Percentiles rank a stretch among this genome's conserved stretches.
phyloP scores from a whole-genome alignment of 2,329 filamentous ascomycete species.

The Ophiocordyceps camponoti-saundersi region DNA sequence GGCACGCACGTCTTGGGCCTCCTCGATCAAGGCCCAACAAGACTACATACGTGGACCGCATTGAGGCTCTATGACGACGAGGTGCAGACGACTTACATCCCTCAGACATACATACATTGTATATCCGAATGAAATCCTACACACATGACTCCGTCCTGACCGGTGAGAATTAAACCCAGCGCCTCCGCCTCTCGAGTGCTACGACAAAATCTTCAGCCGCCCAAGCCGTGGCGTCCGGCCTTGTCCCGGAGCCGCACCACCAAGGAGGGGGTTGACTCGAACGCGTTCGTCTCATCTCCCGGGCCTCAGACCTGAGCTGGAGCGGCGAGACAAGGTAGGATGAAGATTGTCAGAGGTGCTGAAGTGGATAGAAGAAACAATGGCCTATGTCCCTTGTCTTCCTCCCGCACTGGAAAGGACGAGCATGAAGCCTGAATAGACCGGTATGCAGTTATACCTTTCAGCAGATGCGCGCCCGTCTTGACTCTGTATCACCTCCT shows the following conservation, averaged over 20 bases:
- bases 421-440: neutral
- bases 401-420: too few relatives aligned
- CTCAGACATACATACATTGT: neutral
- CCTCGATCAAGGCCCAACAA: neutral
- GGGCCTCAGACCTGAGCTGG: neutral
- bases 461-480: neutral
- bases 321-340: neutral
- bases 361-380: neutral
- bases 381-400: too few relatives aligned
- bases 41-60: neutral
- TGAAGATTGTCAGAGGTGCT: neutral
- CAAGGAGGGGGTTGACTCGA: too few relatives aligned
- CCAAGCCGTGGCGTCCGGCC: neutral
- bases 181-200: neutral
- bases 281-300: neutral
- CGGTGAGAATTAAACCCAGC: neutral
- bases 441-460: neutral
- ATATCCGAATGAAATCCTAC: too few relatives aligned
- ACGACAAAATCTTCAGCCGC: neutral
- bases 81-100: neutral
- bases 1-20: neutral
- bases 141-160: neutral
- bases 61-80: neutral
- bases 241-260: neutral
- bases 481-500: neutral